Base-by-base conservation (phyloP, 768 basidiomycete species). In the Naganishia vishniacii region DNA sequence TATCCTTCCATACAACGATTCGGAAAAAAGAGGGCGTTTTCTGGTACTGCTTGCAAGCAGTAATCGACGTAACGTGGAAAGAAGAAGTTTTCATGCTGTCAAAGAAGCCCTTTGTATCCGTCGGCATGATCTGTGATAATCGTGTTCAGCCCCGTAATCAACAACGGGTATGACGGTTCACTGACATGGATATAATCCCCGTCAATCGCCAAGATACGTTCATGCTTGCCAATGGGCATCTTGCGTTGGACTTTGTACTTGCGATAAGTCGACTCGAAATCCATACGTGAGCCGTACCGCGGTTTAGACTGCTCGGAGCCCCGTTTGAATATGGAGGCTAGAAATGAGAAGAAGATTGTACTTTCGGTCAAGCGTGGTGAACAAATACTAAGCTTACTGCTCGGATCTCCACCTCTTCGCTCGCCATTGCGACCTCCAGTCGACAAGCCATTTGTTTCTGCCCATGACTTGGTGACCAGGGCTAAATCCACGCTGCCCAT, bases 201-300 rank as follows among this genome's bases (percentile, higher is more conserved):
- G 75, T 99, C 95, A 66, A 98, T 89, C 15, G 94, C 93, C 1
- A 99, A 82, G 1, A 86, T 85, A 5, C 93, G 85, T 73, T 94
- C 91, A 69, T 92, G 91, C 23, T 91, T 84, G 3, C 89, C 86
- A 48, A 98, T 94, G 1, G 93, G 91, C 77, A 94, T 84, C 79
- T 94, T 98, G 49, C 94, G 87, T 73, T 88, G 89, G 18, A 99
- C 88, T 0, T 85, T 88, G 71, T 86, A 99, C 83, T 89, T 88
- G 89, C 89, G 91, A 79, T 97, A 97, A 6, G 89, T 87, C 42
- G 88, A 80, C 12, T 87, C 86, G 69, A 85, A 86, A 72, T 97
- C 94, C 37, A 86, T 76, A n/a, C 85, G 83, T 32, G 82, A 82
- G 44, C 41, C 44, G 47, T 82, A 80, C 59, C 85, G 84, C 26